Evolutionary conservation across 495 filamentous ascomycete genomes (phyloP).

Genomic region (Aspergillus haitiensis): DNA sequence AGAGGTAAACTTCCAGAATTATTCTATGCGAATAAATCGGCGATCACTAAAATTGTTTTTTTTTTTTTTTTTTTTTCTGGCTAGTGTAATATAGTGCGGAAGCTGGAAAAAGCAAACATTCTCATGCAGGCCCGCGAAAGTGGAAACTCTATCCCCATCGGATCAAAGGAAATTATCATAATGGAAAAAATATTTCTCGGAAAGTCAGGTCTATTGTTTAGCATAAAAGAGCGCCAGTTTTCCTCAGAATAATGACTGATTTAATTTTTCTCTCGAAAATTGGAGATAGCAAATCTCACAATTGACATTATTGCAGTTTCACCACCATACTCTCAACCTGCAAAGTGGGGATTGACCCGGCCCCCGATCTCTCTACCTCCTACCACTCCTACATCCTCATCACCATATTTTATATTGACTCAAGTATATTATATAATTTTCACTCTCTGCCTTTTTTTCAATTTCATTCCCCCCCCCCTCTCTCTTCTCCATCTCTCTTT

Average conservation of each 20-base stretch:
- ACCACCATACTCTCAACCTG: not conserved
- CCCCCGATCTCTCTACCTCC: not conserved
- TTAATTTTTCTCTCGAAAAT: not conserved
- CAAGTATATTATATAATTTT: not conserved
- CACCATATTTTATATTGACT: not conserved
- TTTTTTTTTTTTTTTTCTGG: constrained; percentile 1
- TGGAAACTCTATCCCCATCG: not conserved
- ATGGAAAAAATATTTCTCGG: constrained; percentile 5
- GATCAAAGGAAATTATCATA: too few relatives aligned
- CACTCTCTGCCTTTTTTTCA: not conserved
- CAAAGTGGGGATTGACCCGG: not conserved
- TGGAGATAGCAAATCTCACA: not conserved
- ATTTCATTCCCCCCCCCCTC: not conserved
- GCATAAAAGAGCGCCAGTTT: constrained; percentile 2
- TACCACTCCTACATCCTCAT: not conserved
- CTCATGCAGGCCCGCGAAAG: not conserved
- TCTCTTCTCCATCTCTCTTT: not conserved
- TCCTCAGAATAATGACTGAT: not conserved
- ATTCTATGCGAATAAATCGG: constrained; percentile 5
- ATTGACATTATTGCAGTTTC: not conserved
- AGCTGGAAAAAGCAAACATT: not conserved
- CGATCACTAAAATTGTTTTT: constrained; percentile 7
- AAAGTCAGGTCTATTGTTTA: not conserved
- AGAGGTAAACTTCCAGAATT: not conserved
- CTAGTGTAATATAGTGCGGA: not conserved